Evolutionary conservation across 2,329 filamentous ascomycete species (phyloP).

Genomic region (Fusarium begoniae): DNA sequence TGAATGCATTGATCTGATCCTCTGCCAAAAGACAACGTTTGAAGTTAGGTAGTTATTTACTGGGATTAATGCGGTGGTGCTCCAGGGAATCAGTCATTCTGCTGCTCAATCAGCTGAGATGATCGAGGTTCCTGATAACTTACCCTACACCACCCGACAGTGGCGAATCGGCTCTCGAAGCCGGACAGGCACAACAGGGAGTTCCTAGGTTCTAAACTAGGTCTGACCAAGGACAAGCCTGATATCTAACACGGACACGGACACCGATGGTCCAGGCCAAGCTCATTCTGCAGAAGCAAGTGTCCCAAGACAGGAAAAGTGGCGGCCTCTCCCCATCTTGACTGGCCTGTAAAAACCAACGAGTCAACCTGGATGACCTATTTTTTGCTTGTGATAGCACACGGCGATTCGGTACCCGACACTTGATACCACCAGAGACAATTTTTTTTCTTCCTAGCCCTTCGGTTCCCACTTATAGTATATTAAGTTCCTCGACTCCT

Average conservation of each 20-base stretch:
- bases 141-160: background rate
- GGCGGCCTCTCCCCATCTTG: conserved; percentile 18
- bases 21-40: conserved; percentile 1
- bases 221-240: conserved; percentile 5
- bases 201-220: background rate
- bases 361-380: conserved; percentile 9
- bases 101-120: conserved; percentile 6
- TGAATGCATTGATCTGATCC: background rate
- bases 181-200: background rate
- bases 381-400: conserved; percentile 39
- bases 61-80: background rate
- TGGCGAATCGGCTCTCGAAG: background rate
- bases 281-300: conserved; percentile 21
- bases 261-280: conserved; percentile 24
- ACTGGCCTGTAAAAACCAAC: conserved; percentile 8
- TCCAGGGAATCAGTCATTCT: conserved; percentile 8
- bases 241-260: conserved; percentile 19
- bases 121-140: conserved; percentile 3
- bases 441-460: conserved; percentile 39
- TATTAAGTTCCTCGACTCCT: conserved; percentile 30
- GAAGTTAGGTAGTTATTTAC: background rate
- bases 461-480: conserved; percentile 28
- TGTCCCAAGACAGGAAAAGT: conserved; percentile 20
- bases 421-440: conserved; percentile 38
- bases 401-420: conserved; percentile 27